Evolutionary conservation across 23 red algal genomes (phyloP).

Genomic region (Agarophyton chilense): DNA sequence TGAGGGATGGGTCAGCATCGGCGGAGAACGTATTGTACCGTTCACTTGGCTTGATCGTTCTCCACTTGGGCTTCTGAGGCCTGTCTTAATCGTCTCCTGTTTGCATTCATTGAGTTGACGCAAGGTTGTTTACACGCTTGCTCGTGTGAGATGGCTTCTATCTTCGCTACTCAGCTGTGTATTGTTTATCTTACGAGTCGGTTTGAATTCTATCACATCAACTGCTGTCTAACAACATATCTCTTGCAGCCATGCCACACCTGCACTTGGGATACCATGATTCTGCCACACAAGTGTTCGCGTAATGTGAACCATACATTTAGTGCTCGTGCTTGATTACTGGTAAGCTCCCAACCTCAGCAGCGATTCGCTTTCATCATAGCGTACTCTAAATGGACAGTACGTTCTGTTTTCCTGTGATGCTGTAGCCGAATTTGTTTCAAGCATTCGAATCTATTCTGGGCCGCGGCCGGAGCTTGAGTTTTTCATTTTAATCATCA

Average conservation of each 20-base stretch:
- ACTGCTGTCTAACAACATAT: no score
- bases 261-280: no score
- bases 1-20: not conserved
- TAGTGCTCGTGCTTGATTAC: no score
- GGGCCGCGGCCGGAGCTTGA: not conserved
- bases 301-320: no score
- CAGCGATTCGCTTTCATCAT: not conserved
- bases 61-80: not conserved
- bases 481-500: no score
- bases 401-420: not conserved
- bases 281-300: no score
- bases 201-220: no score
- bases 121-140: not conserved
- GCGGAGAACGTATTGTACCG: not conserved
- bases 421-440: not conserved
- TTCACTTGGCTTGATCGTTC: not conserved
- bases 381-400: no score
- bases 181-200: no score
- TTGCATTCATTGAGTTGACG: not conserved
- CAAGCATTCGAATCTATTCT: slow-evolving; percentile 2
- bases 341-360: no score
- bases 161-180: not conserved
- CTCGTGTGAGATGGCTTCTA: not conserved
- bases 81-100: no score
- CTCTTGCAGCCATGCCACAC: no score